These are phyloP conservation scores for Tilletiopsis washingtonensis DNA, from an alignment of 1,284 basidiomycete species.

Conservation along the genomic window DNA sequence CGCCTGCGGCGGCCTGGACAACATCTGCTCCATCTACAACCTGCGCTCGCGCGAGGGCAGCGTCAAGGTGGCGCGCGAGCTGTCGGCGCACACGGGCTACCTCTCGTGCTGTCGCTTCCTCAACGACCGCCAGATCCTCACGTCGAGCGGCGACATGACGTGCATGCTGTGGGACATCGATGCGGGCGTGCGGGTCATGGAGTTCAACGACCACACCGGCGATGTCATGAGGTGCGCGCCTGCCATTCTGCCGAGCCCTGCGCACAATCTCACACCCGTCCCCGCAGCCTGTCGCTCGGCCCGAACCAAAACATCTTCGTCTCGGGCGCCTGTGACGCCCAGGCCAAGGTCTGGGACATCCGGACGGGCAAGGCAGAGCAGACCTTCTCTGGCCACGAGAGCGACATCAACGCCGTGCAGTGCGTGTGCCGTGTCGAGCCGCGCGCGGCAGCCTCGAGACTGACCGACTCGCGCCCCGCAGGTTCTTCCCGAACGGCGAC, in stretches of 20 bases:
- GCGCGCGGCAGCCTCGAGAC: too few relatives aligned
- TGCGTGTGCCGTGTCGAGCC: slow-evolving; percentile 52
- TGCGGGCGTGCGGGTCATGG: slow-evolving; percentile 84
- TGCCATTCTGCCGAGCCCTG: neutral
- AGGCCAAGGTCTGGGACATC: slow-evolving; percentile 98
- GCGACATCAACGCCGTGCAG: slow-evolving; percentile 98
- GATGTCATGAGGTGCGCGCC: slow-evolving; percentile 89
- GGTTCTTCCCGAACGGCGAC: slow-evolving; percentile 98
- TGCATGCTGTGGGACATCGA: slow-evolving; percentile 99
- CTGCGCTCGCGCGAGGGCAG: slow-evolving; percentile 62
- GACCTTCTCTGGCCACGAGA: slow-evolving; percentile 96
- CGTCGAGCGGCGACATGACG: slow-evolving; percentile 95
- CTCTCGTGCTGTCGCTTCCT: slow-evolving; percentile 96
- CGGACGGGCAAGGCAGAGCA: slow-evolving; percentile 92
- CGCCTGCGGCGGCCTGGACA: slow-evolving; percentile 96
- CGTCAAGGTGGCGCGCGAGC: slow-evolving; percentile 63
- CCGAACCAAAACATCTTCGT: slow-evolving; percentile 94
- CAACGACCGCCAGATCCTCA: slow-evolving; percentile 95
- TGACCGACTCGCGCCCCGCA: slow-evolving; percentile 44
- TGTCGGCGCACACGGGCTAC: slow-evolving; percentile 94
- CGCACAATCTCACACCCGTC: slow-evolving; percentile 5
- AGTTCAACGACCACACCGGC: slow-evolving; percentile 97
- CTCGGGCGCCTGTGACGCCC: slow-evolving; percentile 95
- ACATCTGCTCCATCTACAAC: slow-evolving; percentile 97
- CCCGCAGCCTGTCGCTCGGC: slow-evolving; percentile 64